Evolutionary conservation across 2,329 filamentous ascomycete species (phyloP).

Genomic region (Immersiporthe knoxdaviesiana): DNA sequence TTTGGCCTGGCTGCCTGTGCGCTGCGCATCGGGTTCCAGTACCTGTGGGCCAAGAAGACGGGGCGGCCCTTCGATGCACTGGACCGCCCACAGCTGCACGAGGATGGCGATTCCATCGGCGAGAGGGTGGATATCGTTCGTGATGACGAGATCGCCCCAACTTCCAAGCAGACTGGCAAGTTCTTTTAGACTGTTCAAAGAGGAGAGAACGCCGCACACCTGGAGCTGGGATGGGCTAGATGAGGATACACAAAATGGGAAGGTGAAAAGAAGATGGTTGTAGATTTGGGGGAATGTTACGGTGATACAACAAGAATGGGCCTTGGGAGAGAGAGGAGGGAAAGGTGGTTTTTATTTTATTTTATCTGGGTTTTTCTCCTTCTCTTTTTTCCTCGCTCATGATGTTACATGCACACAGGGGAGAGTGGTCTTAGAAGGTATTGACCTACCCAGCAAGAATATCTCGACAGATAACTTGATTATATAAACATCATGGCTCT

Average conservation of each 20-base stretch:
- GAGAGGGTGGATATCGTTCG: constrained; percentile 31
- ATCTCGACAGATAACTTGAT: constrained; percentile 28
- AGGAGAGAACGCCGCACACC: background rate
- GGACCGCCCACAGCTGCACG: constrained; percentile 53
- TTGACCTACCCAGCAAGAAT: background rate
- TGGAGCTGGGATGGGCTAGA: background rate
- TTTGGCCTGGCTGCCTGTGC: constrained; percentile 69
- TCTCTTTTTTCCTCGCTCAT: background rate
- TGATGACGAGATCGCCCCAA: constrained; percentile 33
- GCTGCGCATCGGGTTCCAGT: constrained; percentile 63
- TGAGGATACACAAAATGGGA: background rate
- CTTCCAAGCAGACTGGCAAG: constrained; percentile 50
- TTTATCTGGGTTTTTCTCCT: background rate
- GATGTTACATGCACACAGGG: background rate
- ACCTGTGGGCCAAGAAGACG: constrained; percentile 56
- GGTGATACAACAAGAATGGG: background rate
- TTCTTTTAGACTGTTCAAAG: constrained; percentile 50
- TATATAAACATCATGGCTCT: background rate
- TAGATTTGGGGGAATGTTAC: background rate
- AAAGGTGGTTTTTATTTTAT: background rate
- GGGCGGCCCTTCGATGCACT: constrained; percentile 69
- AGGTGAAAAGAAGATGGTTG: background rate
- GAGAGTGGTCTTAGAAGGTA: background rate
- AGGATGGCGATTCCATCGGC: constrained; percentile 16
- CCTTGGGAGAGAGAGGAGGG: background rate